These are phyloP conservation scores for Coemansia furcata DNA, from an alignment of 192 early-diverging fungal genomes.

Conservation along the genomic window DNA sequence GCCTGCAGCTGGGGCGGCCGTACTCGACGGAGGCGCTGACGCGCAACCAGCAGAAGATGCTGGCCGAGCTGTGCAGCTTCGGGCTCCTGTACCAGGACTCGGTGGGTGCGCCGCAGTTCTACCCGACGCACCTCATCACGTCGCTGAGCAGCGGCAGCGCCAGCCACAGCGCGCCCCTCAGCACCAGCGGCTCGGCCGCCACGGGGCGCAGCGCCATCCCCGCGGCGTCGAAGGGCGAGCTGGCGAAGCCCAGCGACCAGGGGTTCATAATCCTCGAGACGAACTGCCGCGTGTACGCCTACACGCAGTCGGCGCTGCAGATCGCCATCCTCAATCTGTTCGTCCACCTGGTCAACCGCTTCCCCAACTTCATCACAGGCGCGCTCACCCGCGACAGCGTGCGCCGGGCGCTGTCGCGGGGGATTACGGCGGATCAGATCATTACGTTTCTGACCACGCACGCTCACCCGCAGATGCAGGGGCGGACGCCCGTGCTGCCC, in stretches of 20 bases:
- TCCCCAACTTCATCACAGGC: constrained; percentile 90
- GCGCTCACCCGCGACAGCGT: constrained; percentile 84
- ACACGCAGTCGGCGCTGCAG: constrained; percentile 91
- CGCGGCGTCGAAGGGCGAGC: constrained; percentile 4
- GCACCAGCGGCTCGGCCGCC: constrained; percentile 31
- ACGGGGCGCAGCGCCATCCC: not conserved
- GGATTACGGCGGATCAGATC: constrained; percentile 95
- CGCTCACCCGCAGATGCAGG: constrained; percentile 91
- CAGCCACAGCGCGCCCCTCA: not conserved
- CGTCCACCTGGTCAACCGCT: constrained; percentile 76
- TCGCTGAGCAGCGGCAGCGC: constrained; percentile 65
- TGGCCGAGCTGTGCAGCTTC: constrained; percentile 84
- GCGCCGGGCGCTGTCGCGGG: constrained; percentile 74
- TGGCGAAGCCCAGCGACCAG: constrained; percentile 44
- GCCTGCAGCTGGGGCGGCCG: constrained; percentile 82
- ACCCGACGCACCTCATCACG: constrained; percentile 89
- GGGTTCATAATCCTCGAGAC: constrained; percentile 95
- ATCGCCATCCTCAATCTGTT: constrained; percentile 92
- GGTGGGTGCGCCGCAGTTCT: constrained; percentile 69
- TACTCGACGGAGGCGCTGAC: constrained; percentile 88
- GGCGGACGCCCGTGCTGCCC: constrained; percentile 77
- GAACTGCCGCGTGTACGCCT: constrained; percentile 93
- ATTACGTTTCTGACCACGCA: constrained; percentile 85
- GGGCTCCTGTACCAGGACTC: constrained; percentile 90
- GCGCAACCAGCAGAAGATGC: constrained; percentile 75